Evolutionary conservation across 805 yeast species (phyloP).

Genomic region (Debaryomyces tyrocola): DNA sequence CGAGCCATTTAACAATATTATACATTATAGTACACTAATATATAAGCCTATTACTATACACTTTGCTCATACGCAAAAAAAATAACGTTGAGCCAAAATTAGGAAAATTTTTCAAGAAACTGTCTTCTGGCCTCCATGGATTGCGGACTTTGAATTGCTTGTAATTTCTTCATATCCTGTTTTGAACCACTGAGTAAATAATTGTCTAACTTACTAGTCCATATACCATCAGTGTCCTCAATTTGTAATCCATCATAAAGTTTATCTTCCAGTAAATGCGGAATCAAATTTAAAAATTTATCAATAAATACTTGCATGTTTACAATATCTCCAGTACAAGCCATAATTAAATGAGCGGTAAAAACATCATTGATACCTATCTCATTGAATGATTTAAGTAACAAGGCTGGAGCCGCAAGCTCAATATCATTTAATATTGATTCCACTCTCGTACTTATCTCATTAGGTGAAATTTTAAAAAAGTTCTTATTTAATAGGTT

Average conservation of each 20-base stretch:
- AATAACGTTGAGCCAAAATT: neutral
- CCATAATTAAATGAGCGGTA: constrained; percentile 15
- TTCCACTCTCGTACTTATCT: neutral
- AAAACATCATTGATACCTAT: constrained; percentile 21
- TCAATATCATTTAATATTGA: neutral
- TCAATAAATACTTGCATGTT: constrained; percentile 11
- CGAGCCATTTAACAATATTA: neutral
- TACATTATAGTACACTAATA: neutral
- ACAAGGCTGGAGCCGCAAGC: neutral
- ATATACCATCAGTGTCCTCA: constrained; percentile 10
- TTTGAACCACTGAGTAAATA: constrained; percentile 1
- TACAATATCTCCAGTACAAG: constrained; percentile 12
- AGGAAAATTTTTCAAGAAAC: constrained; percentile 7
- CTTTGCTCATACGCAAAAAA: neutral
- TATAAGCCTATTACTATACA: neutral
- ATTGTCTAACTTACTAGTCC: constrained; percentile 2
- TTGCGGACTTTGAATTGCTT: constrained; percentile 11
- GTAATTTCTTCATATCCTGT: constrained; percentile 2
- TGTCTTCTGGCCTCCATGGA: constrained; percentile 8
- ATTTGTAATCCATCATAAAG: constrained; percentile 14
- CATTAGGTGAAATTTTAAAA: constrained; percentile 1
- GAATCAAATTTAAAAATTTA: constrained; percentile 9
- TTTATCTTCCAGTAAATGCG: constrained; percentile 5
- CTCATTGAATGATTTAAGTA: constrained; percentile 9
- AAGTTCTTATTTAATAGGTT: constrained; percentile 7